Percentiles rank a stretch among this genome's conserved stretches.
phyloP scores from a whole-genome alignment of 345 rosid species.

The Populus simonii region DNA sequence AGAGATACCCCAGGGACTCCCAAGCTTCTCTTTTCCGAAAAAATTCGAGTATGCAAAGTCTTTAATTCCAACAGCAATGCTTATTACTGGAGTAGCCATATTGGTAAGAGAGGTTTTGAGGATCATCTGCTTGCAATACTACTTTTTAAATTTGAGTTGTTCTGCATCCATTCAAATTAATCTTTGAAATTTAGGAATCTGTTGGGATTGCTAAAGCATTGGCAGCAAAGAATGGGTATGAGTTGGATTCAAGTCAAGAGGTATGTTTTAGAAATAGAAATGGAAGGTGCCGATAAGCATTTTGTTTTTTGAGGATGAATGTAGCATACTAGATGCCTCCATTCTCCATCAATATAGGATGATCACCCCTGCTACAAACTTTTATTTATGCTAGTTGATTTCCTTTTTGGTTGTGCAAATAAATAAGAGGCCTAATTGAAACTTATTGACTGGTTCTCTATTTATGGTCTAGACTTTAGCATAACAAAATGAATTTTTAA shows the following conservation, averaged over 20 bases:
- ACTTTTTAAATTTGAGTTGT: conserved; percentile 9
- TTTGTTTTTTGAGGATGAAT: not conserved
- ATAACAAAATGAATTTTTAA: not conserved
- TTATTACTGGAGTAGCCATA: conserved; percentile 96
- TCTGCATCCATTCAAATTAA: not conserved
- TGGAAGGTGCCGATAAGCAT: not conserved
- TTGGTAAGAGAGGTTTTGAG: conserved; percentile 59
- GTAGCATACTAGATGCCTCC: not conserved
- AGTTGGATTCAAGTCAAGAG: conserved; percentile 96
- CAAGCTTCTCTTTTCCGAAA: conserved; percentile 78
- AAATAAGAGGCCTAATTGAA: not conserved
- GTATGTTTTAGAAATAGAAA: conserved; percentile 29
- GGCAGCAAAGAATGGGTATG: conserved; percentile 96
- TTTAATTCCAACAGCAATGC: conserved; percentile 86
- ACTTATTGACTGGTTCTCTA: not conserved
- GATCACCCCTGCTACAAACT: not conserved
- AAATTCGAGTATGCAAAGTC: conserved; percentile 62
- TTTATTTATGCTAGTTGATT: not conserved
- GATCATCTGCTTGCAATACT: conserved; percentile 9
- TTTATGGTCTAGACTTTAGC: not conserved
- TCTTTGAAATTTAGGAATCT: conserved; percentile 66
- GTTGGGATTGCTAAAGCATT: conserved; percentile 99
- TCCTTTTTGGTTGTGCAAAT: not conserved
- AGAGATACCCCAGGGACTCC: conserved; percentile 96
- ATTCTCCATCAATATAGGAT: not conserved